Conservation (phyloP, 208 protist species). For the Leishmania amazonensis region DNA sequence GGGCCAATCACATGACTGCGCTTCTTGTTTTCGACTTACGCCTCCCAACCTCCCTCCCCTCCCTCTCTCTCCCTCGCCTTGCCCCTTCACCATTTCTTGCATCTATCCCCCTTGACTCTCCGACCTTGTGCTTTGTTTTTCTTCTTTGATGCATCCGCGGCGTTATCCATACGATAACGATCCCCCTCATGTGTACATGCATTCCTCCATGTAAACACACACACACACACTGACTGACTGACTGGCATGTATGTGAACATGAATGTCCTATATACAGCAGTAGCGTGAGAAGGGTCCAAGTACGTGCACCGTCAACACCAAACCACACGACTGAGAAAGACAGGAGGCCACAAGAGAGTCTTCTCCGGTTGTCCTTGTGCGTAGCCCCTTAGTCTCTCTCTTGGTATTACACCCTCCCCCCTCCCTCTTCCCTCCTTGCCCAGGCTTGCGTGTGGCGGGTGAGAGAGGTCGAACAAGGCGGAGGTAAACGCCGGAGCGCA, state of each 20-base stretch:
- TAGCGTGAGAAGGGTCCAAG: not conserved
- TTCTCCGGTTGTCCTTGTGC: not conserved
- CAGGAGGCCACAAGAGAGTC: not conserved
- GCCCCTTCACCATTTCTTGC: not conserved
- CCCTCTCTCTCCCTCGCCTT: not conserved
- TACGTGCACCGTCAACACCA: not conserved
- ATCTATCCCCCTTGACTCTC: not conserved
- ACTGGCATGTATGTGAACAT: not conserved
- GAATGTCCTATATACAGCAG: not conserved
- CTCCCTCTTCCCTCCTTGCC: not conserved
- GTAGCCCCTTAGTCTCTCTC: not conserved
- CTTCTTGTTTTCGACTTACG: too few species aligned
- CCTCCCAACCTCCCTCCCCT: not conserved
- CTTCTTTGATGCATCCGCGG: constrained; percentile 3
- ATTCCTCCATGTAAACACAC: not conserved
- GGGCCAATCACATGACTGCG: not conserved
- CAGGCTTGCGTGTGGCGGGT: not conserved
- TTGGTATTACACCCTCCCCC: not conserved
- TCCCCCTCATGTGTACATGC: not conserved
- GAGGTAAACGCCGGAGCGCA: not conserved
- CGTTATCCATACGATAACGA: not conserved
- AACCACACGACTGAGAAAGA: not conserved
- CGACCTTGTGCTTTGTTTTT: constrained; percentile 12
- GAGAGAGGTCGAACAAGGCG: not conserved
- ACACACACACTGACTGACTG: not conserved